Base-by-base conservation (phyloP, 768 basidiomycete genomes). In the Lenzites betulinus region DNA sequence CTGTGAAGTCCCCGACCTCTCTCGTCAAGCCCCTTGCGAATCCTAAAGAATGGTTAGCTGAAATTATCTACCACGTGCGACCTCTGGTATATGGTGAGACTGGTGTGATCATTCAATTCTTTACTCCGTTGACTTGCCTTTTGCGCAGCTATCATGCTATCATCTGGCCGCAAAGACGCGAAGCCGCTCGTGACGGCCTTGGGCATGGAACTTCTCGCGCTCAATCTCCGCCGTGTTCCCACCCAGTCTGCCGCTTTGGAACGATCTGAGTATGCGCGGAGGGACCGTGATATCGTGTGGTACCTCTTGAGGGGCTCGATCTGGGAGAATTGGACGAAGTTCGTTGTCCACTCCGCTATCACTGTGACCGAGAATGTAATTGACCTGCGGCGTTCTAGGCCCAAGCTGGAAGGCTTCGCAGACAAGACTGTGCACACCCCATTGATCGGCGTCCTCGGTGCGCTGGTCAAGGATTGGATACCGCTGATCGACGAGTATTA, bases 401-500 rank as follows among this genome's bases (percentile, higher is more conserved):
- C 90, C 25, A 93, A 91, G 73, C 67, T 94, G 54, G 85, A 88
- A 69, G 78, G 79, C 1, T 75, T 93, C 63, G 85, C 83, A 33
- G 75, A 83, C 62, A 76, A 71, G 43, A 80, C 84, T 20, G 77
- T 83, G 3, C 76, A 77, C 57, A 79, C 79, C 46, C 91, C 91
- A 16, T 51, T 93, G 26, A 68, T 94, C 26, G 83, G 86, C n/a
- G 70, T 92, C 49, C 73, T 92, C 41, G 79, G 90, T 64, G 83
- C 86, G 25, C 75, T 94, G 59, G 71, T 92, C 59, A 87, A 84
- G 64, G 92, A 93, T 68, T 94, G 93, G 92, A 85, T 94, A 64
- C 93, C 92, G 20, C 75, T 94, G 70, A 90, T 94, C 61, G 86
- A 94, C 71, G 90, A 91, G 69, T 94, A 94, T 76, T 88, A 94